phyloP scores from a whole-genome alignment of 371 early-diverging fungal species.

The Syncephalastrum monosporum region DNA sequence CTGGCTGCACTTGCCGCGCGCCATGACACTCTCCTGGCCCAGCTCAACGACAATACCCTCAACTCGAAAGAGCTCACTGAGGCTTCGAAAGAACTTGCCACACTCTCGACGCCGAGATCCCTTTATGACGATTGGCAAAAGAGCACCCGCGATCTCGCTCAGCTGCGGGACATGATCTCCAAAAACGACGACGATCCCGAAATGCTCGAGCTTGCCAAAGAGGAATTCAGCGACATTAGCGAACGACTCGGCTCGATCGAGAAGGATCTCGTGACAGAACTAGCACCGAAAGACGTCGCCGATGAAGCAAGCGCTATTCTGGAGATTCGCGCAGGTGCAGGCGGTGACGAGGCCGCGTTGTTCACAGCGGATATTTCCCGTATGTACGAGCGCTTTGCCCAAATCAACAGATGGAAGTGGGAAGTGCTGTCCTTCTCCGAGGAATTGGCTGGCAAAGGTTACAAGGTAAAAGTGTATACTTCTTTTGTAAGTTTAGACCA shows the following conservation, averaged over 20 bases:
- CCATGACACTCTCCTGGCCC: conserved; percentile 33
- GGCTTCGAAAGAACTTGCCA: conserved; percentile 38
- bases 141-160: conserved; percentile 23
- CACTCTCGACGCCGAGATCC: conserved; percentile 23
- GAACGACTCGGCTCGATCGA: conserved; percentile 36
- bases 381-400: conserved; percentile 79
- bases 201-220: conserved; percentile 55
- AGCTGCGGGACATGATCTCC: conserved; percentile 26
- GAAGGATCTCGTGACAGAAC: conserved; percentile 39
- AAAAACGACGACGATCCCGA: conserved; percentile 37
- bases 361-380: conserved; percentile 72
- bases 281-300: conserved; percentile 63
- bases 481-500: background rate
- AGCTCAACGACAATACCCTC: conserved; percentile 27
- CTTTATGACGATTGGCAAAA: conserved; percentile 42
- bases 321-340: conserved; percentile 82
- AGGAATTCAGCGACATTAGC: conserved; percentile 48
- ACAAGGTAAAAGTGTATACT: conserved; percentile 46
- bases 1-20: conserved; percentile 25
- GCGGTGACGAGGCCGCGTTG: conserved; percentile 83
- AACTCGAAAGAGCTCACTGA: conserved; percentile 23
- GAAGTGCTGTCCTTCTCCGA: conserved; percentile 54
- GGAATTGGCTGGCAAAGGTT: conserved; percentile 53
- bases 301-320: conserved; percentile 77
- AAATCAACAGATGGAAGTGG: conserved; percentile 68